phyloP scores from a whole-genome alignment of 805 yeast genomes.

The Naumovozyma baii region DNA sequence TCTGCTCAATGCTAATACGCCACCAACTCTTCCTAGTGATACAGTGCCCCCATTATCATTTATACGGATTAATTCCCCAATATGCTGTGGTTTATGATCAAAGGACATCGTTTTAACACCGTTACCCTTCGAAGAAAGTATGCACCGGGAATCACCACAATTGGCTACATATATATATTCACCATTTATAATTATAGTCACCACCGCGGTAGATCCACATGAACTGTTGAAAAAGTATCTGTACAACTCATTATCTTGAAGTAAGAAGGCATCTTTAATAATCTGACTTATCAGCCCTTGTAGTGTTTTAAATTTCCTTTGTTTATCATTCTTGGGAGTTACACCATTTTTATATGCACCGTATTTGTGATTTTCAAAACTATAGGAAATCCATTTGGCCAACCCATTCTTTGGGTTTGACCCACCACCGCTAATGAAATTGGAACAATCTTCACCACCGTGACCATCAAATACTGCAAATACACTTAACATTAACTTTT shows the following conservation, averaged over 20 bases:
- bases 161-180: slow-evolving; percentile 49
- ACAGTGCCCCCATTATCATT: slow-evolving; percentile 92
- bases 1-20: slow-evolving; percentile 83
- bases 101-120: slow-evolving; percentile 58
- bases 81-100: slow-evolving; percentile 91
- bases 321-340: slow-evolving; percentile 1
- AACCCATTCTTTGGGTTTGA: slow-evolving; percentile 16
- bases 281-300: slow-evolving; percentile 31
- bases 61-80: slow-evolving; percentile 86
- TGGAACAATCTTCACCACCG: slow-evolving; percentile 60
- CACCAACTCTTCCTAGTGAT: slow-evolving; percentile 88
- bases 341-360: slow-evolving; percentile 9
- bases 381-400: slow-evolving; percentile 22
- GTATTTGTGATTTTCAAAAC: slow-evolving; percentile 26
- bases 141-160: slow-evolving; percentile 68
- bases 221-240: slow-evolving; percentile 31
- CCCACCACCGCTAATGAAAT: slow-evolving; percentile 35
- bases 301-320: slow-evolving; percentile 22
- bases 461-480: slow-evolving; percentile 79
- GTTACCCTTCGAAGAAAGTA: slow-evolving; percentile 37
- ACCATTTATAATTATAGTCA: slow-evolving; percentile 37
- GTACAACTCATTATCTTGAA: slow-evolving; percentile 38
- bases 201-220: slow-evolving; percentile 47
- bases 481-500: slow-evolving; percentile 30
- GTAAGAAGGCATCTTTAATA: slow-evolving; percentile 37